These are phyloP conservation scores for Trichoderma sp. DNA, from an alignment of 2,329 filamentous ascomycete genomes.

Conservation along the genomic window DNA sequence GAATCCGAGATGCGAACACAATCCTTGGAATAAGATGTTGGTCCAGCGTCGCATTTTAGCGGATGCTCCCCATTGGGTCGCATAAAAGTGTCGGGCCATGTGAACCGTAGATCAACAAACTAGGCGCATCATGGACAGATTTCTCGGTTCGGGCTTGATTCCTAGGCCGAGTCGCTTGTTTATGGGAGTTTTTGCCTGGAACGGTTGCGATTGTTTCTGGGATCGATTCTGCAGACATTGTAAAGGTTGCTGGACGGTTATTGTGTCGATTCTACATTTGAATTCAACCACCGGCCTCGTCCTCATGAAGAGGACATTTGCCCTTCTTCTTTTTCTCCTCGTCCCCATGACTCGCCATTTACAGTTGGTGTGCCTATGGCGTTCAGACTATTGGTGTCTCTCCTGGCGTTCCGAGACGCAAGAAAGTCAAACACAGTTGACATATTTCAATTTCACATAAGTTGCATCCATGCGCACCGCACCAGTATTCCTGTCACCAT, in stretches of 20 bases:
- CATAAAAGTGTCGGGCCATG: neutral
- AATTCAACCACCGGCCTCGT: rapidly evolving
- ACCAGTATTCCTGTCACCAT: neutral
- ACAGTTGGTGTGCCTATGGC: neutral
- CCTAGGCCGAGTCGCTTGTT: neutral
- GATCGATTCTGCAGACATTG: neutral
- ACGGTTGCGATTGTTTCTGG: neutral
- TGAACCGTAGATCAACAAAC: neutral
- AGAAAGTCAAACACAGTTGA: neutral
- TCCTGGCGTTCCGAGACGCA: neutral
- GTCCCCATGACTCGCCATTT: neutral
- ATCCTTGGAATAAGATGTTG: neutral
- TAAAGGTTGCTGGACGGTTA: neutral
- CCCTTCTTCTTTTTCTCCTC: neutral
- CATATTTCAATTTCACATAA: neutral
- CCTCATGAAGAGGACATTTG: neutral
- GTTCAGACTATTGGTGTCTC: neutral
- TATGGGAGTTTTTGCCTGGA: neutral
- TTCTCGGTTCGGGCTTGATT: neutral
- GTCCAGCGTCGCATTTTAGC: neutral
- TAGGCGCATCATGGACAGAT: neutral
- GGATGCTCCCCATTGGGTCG: neutral
- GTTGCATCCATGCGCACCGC: neutral
- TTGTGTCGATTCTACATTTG: rapidly evolving
- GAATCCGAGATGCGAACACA: neutral